Conservation (phyloP, 192 early-diverging fungal genomes). For the Coemansia sp. region DNA sequence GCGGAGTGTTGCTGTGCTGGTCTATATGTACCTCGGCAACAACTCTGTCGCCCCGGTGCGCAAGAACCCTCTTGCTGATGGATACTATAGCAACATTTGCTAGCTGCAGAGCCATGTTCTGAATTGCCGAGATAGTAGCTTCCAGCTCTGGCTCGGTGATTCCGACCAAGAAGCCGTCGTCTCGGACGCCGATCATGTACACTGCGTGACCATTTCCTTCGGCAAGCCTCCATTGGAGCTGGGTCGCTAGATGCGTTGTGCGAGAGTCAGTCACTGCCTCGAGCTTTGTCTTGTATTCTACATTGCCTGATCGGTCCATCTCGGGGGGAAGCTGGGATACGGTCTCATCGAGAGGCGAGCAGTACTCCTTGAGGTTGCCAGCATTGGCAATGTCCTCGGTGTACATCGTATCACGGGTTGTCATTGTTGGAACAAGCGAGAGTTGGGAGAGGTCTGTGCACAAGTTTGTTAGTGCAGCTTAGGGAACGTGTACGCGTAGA, state of each 20-base stretch:
- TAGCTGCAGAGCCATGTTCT: constrained; percentile 39
- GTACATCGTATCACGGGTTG: constrained; percentile 49
- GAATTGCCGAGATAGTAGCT: constrained; percentile 24
- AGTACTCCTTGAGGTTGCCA: constrained; percentile 1
- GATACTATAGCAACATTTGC: constrained; percentile 37
- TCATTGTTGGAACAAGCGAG: constrained; percentile 16
- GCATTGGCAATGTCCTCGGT: constrained; percentile 23
- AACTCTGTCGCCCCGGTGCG: constrained; percentile 22
- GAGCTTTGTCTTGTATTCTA: constrained; percentile 79
- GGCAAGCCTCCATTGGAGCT: constrained; percentile 88
- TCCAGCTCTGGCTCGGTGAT: constrained; percentile 53
- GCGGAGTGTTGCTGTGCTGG: constrained; percentile 62
- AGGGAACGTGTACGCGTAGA: neutral
- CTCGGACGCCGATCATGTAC: constrained; percentile 88
- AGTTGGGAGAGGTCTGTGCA: neutral
- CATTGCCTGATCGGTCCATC: constrained; percentile 79
- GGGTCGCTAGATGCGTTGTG: constrained; percentile 83
- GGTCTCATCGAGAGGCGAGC: constrained; percentile 42
- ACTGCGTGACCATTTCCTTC: constrained; percentile 85
- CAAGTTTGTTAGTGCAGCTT: neutral
- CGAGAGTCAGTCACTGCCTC: constrained; percentile 36
- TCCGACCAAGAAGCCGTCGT: constrained; percentile 78
- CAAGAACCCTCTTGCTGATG: constrained; percentile 31
- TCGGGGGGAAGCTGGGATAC: constrained; percentile 68
- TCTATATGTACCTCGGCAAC: constrained; percentile 79